Evolutionary conservation across 83 land plant genomes (phyloP).

Genomic region (Diphasiastrum complanatum): DNA sequence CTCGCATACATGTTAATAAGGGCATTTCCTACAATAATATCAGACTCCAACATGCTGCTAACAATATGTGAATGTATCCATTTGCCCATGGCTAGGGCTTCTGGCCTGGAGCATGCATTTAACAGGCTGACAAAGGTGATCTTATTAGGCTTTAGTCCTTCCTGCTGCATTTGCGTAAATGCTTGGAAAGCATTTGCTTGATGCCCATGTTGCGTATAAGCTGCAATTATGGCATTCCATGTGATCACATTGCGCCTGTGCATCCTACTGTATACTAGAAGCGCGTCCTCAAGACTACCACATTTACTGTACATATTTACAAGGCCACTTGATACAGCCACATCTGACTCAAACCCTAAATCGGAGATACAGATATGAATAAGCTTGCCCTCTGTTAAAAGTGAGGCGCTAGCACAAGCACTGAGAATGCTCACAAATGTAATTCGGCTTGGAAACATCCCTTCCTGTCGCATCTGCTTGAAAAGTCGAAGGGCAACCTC

Average conservation of each 20-base stretch:
- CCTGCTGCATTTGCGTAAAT: neutral
- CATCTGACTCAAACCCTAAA: neutral
- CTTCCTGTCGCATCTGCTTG: neutral
- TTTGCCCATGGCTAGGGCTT: too few relatives aligned
- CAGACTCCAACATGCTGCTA: too few relatives aligned
- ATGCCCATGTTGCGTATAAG: neutral
- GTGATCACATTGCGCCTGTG: neutral
- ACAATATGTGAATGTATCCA: too few relatives aligned
- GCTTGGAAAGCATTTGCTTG: neutral
- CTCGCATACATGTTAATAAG: too few relatives aligned
- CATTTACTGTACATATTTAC: neutral
- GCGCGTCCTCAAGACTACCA: neutral
- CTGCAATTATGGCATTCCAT: conserved; percentile 2
- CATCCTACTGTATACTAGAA: neutral
- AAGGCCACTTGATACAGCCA: neutral
- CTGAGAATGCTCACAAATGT: neutral
- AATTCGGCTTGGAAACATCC: neutral
- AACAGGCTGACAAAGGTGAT: neutral
- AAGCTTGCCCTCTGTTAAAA: neutral
- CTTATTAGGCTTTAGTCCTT: too few relatives aligned
- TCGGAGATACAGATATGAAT: neutral
- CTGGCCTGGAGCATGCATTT: neutral
- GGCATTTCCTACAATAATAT: too few relatives aligned
- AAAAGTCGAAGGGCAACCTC: neutral
- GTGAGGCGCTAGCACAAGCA: neutral